Evolutionary conservation across 441 rosid species (phyloP).

Genomic region (Erodium moschatum): DNA sequence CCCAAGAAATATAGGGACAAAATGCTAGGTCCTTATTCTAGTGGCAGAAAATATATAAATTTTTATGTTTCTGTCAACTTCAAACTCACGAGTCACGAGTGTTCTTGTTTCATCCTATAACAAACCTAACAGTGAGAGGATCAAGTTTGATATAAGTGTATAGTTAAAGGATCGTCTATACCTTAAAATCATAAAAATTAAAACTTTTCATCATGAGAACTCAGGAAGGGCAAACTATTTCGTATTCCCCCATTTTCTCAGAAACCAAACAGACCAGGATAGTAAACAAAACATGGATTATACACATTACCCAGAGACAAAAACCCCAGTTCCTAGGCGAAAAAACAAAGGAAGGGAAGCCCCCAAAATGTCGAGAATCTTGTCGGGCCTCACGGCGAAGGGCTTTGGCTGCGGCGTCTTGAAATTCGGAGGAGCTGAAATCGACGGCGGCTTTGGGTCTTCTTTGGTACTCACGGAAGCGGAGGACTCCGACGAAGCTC

Average conservation of each 20-base stretch:
- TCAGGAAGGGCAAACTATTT: background rate
- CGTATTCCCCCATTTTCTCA: background rate
- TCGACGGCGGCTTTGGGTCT: constrained; percentile 23
- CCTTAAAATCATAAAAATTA: background rate
- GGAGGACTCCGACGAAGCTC: constrained; percentile 41
- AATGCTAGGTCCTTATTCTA: too few relatives aligned
- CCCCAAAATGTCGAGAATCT: constrained; percentile 45
- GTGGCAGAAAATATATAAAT: too few relatives aligned
- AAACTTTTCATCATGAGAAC: background rate
- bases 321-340: constrained; percentile 70
- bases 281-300: background rate
- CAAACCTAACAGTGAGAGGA: too few relatives aligned
- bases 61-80: too few relatives aligned
- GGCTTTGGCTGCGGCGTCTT: constrained; percentile 66
- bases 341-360: constrained; percentile 65
- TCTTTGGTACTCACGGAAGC: constrained; percentile 29
- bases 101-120: too few relatives aligned
- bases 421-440: constrained; percentile 67
- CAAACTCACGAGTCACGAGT: too few relatives aligned
- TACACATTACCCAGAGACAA: constrained; percentile 55
- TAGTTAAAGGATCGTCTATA: too few relatives aligned
- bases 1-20: background rate
- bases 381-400: constrained; percentile 52
- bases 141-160: too few relatives aligned
- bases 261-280: background rate